Evolutionary conservation across 192 early-diverging fungal genomes (phyloP), one percentile per base, ranked within the genome.

Genomic region (Umbelopsis vinacea): DNA sequence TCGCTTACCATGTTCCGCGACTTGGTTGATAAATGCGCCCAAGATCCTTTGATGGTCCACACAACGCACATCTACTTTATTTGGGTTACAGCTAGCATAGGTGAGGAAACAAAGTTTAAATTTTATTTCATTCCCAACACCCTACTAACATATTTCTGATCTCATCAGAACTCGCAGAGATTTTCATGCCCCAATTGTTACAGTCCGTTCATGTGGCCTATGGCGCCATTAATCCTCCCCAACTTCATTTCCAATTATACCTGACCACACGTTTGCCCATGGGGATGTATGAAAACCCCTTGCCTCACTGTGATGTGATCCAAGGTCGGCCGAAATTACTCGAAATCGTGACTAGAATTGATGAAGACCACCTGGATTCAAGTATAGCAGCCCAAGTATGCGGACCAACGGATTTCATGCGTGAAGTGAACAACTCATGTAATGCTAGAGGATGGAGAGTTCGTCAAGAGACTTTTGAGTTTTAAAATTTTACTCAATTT

Each of bases 381-480:
- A 55, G 68, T 46, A 74, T 81, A 6, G 75, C 52, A 40, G 79
- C 73, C 2, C 76, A 78, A 29, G 46, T 67, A 5, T 81, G 82
- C 67, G 82, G 80, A 17, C 74, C 82, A 0, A 29, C 66, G 38
- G 19, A 29, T 14, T 79, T 83, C 53, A 74, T 81, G 48, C 37
- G 73, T 57, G 47, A 70, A 26, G 77, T 79, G 0, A 46, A 47
- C 35, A 81, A 79, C n/a, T 52, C 67, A 11, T 76, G 79, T 12
- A 47, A 71, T 7, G 22, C 33, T 6, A 50, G 72, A 48, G 67
- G 74, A 26, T 76, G 77, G 67, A 57, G 69, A 23, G 67, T 70
- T 46, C 76, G 78, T 38, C 35, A 57, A 23, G 82, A 83, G 71
- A 83, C 76, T 33, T 83, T 81, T 68, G 82, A 81, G n/a, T 76